These are phyloP conservation scores for Serendipita indica DNA, from an alignment of 768 basidiomycete genomes.

Conservation along the genomic window DNA sequence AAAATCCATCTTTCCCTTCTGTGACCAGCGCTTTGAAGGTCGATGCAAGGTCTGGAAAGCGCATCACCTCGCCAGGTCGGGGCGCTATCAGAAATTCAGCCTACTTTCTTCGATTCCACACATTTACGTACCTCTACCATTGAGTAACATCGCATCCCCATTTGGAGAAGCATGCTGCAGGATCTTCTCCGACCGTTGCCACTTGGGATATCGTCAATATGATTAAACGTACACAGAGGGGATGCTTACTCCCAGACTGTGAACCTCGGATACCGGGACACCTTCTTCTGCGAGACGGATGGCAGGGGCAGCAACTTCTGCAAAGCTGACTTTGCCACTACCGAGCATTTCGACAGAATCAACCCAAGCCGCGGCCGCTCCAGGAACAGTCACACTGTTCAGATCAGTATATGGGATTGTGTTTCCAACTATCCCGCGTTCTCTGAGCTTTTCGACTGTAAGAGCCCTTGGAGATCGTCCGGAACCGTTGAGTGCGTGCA, in stretches of 20 bases:
- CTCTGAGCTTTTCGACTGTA: slow-evolving; percentile 53
- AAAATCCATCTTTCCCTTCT: slow-evolving; percentile 84
- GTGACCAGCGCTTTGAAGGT: slow-evolving; percentile 71
- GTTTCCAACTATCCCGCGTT: slow-evolving; percentile 49
- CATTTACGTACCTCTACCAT: slow-evolving; percentile 33
- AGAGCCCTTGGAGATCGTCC: slow-evolving; percentile 74
- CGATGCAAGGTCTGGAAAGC: slow-evolving; percentile 62
- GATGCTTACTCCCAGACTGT: slow-evolving; percentile 38
- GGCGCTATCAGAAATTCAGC: slow-evolving; percentile 35
- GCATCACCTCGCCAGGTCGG: slow-evolving; percentile 69
- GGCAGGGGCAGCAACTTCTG: slow-evolving; percentile 74
- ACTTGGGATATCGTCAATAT: slow-evolving; percentile 22
- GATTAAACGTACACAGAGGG: slow-evolving; percentile 8
- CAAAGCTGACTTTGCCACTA: slow-evolving; percentile 47
- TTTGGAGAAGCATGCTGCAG: slow-evolving; percentile 78
- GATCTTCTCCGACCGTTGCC: slow-evolving; percentile 45
- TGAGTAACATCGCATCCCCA: slow-evolving; percentile 69
- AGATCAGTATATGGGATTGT: slow-evolving; percentile 67
- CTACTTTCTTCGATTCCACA: too few species aligned
- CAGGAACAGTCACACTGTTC: slow-evolving; percentile 87
- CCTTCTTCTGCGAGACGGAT: slow-evolving; percentile 87
- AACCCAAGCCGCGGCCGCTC: slow-evolving; percentile 90
- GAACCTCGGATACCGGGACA: slow-evolving; percentile 77
- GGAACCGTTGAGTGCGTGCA: slow-evolving; percentile 86
- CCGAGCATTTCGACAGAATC: slow-evolving; percentile 78